Percentiles rank a stretch among this genome's conserved stretches.
Evolutionary conservation across 1,284 basidiomycete genomes (phyloP).

Genomic region (Coniferiporia sulphurascens): DNA sequence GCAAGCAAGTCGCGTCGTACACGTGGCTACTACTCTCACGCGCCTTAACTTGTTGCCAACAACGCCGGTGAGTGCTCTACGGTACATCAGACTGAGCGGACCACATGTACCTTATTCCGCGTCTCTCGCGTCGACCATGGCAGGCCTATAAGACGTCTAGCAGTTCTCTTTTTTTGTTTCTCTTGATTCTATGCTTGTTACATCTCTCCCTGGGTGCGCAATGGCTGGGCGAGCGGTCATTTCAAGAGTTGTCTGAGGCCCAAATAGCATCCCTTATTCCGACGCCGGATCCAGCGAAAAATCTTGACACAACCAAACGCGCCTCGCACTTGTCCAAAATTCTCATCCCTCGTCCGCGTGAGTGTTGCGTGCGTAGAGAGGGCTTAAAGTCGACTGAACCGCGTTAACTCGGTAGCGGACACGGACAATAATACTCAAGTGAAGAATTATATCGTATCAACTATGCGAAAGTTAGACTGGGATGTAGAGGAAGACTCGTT

Average conservation of each 20-base stretch:
- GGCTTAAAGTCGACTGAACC: conserved; percentile 8
- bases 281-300: conserved; percentile 57
- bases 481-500: conserved; percentile 82
- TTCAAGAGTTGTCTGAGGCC: conserved; percentile 45
- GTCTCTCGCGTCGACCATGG: not conserved
- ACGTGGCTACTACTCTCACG: not conserved
- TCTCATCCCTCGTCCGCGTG: conserved; percentile 77
- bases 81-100: not conserved
- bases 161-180: conserved; percentile 22
- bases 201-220: conserved; percentile 11
- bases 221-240: conserved; percentile 36
- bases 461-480: conserved; percentile 74
- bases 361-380: conserved; percentile 28
- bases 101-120: not conserved
- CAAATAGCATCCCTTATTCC: conserved; percentile 49
- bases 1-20: not conserved
- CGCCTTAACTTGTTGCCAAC: no score
- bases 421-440: conserved; percentile 78
- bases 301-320: conserved; percentile 58
- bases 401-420: conserved; percentile 42
- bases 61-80: no score
- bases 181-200: conserved; percentile 3
- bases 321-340: conserved; percentile 75
- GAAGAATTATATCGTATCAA: conserved; percentile 68
- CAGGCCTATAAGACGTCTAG: not conserved